Conservation (phyloP, 2,329 filamentous ascomycete species). For the Colletotrichum sp. region DNA sequence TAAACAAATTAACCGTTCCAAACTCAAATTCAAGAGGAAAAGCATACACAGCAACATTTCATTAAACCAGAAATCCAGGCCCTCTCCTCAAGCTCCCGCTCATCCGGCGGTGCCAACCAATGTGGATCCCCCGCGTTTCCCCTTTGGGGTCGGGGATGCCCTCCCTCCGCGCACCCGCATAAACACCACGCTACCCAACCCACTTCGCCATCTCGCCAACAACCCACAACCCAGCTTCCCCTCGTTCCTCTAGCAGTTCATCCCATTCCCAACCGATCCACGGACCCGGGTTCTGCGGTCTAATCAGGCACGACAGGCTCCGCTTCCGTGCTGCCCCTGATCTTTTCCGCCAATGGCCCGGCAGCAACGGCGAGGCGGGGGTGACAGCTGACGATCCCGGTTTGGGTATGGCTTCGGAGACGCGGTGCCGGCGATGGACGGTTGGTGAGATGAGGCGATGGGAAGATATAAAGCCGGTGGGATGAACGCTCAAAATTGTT, state of each 20-base stretch:
- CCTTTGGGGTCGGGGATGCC: conserved; percentile 19
- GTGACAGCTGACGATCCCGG: neutral
- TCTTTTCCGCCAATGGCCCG: conserved; percentile 11
- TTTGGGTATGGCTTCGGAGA: neutral
- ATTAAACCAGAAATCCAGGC: neutral
- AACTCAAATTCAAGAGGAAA: neutral
- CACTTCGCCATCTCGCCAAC: neutral
- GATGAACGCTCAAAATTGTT: neutral
- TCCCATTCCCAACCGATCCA: neutral
- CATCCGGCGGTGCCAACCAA: conserved; percentile 1
- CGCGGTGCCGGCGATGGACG: neutral
- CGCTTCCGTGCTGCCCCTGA: neutral
- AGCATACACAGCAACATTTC: neutral
- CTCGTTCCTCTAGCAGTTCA: neutral
- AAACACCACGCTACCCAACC: neutral
- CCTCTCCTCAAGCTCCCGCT: neutral
- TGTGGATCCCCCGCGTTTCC: neutral
- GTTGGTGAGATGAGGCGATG: neutral
- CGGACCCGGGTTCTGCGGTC: neutral
- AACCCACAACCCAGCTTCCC: neutral
- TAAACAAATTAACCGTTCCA: neutral
- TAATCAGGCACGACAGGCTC: neutral
- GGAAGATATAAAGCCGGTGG: neutral
- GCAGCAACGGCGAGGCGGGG: neutral
- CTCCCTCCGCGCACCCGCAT: conserved; percentile 22